Conservation (phyloP, 148 eudicot genomes). For the Camellia granthamiana region DNA sequence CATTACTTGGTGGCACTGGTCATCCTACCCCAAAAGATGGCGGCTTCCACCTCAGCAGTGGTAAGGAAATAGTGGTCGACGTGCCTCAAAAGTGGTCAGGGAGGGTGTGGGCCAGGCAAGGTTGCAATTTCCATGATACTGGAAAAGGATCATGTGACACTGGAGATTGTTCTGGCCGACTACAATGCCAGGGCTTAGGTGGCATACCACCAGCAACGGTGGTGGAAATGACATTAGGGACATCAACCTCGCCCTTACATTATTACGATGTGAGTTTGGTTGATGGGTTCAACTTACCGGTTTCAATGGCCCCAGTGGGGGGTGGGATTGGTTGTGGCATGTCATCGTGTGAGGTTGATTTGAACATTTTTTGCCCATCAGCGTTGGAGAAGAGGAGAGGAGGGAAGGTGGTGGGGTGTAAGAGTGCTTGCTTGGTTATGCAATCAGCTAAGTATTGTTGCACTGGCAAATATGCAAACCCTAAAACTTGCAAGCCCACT, state of each 20-base stretch:
- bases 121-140: conserved; percentile 50
- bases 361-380: conserved; percentile 75
- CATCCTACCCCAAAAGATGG: conserved; percentile 61
- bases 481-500: conserved; percentile 73
- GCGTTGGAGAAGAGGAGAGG: conserved; percentile 61
- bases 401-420: conserved; percentile 68
- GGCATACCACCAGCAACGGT: conserved; percentile 84
- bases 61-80: conserved; percentile 65
- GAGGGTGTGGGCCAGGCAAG: conserved; percentile 86
- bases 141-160: conserved; percentile 74
- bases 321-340: conserved; percentile 80
- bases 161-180: conserved; percentile 70
- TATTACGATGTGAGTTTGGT: conserved; percentile 92
- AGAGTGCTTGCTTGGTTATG: conserved; percentile 87
- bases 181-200: conserved; percentile 61
- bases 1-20: conserved; percentile 69
- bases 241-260: conserved; percentile 69
- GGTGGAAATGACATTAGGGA: conserved; percentile 83
- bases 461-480: conserved; percentile 59
- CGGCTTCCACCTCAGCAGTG: conserved; percentile 65
- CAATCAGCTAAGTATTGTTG: conserved; percentile 69
- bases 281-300: conserved; percentile 89
- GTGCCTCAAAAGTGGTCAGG: conserved; percentile 89
- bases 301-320: conserved; percentile 70
- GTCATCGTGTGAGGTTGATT: conserved; percentile 63